Conservation (phyloP, 2,329 filamentous ascomycete genomes). For the Xylaria polymorpha region DNA sequence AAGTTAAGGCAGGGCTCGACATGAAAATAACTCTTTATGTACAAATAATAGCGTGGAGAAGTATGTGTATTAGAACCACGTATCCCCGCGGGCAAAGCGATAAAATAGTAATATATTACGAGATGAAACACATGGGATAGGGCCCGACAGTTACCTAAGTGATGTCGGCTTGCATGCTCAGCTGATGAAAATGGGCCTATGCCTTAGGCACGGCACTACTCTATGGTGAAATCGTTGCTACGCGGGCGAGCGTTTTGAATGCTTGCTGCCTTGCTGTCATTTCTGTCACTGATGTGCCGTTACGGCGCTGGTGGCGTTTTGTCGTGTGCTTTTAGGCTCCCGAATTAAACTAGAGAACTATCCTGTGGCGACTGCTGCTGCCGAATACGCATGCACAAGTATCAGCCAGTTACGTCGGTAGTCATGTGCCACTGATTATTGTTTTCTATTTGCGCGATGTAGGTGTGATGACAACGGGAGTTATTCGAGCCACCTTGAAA, state of each 20-base stretch:
- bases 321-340: too few species aligned
- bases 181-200: not conserved
- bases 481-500: too few species aligned
- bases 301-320: too few species aligned
- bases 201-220: not conserved
- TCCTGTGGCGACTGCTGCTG: too few species aligned
- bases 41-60: conserved; percentile 22
- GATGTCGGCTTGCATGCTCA: not conserved
- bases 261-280: not conserved
- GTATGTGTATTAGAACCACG: conserved; percentile 11
- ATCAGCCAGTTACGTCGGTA: too few species aligned
- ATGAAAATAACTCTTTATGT: conserved; percentile 3
- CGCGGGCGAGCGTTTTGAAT: too few species aligned
- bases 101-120: not conserved
- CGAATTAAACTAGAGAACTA: too few species aligned
- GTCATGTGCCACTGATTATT: too few species aligned
- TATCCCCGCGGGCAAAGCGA: conserved; percentile 4
- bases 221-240: not conserved
- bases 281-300: not conserved
- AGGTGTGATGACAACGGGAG: too few species aligned
- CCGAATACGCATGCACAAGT: too few species aligned
- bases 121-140: not conserved
- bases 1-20: not conserved
- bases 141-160: not conserved
- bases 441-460: too few species aligned